These are phyloP conservation scores for Tritrichomonas musculus DNA, from an alignment of 208 protist genomes.

Conservation along the genomic window DNA sequence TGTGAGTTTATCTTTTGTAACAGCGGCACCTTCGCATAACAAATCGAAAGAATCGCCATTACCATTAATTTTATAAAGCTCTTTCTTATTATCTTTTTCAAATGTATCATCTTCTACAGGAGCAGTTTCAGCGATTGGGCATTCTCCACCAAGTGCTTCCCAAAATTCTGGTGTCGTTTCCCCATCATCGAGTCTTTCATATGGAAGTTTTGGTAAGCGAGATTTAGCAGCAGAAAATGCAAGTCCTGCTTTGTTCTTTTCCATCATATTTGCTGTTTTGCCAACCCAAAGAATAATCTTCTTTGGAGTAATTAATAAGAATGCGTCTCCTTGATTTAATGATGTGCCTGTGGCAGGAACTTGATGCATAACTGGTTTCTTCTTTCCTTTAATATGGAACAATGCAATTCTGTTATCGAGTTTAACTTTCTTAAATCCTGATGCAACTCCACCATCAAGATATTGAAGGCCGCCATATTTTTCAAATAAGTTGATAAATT, in stretches of 20 bases:
- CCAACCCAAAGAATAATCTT: conserved; percentile 34
- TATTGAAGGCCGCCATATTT: neutral
- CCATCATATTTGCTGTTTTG: neutral
- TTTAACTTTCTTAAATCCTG: neutral
- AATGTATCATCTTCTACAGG: neutral
- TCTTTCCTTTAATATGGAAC: neutral
- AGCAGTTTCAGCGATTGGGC: neutral
- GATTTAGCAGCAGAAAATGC: neutral
- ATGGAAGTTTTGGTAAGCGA: neutral
- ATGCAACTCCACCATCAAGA: neutral
- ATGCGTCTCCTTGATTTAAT: no score
- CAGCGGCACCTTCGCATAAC: neutral
- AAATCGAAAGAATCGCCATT: neutral
- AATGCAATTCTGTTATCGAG: neutral
- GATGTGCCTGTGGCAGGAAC: neutral
- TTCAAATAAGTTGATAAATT: conserved; percentile 38
- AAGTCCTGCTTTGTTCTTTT: neutral
- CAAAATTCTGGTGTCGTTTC: neutral
- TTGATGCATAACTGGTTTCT: neutral
- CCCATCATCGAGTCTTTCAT: neutral
- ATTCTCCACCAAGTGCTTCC: neutral
- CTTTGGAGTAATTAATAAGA: neutral
- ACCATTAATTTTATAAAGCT: neutral
- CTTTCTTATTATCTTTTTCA: neutral
- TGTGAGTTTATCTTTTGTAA: neutral